These are phyloP conservation scores for Rosa chinensis DNA, from an alignment of 306 rosid species.

Conservation along the genomic window DNA sequence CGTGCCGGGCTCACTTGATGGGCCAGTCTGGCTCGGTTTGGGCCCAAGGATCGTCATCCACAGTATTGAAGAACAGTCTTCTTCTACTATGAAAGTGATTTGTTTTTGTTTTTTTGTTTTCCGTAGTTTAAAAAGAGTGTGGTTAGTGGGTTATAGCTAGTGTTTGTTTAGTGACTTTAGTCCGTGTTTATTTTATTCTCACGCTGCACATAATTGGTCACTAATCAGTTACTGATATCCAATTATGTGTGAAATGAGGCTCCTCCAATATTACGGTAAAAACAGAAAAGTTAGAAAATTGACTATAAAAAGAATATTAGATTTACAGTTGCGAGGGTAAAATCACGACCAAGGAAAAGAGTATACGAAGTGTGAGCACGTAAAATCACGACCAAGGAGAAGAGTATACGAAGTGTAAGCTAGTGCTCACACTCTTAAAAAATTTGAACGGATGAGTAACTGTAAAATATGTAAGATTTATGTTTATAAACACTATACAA, in stretches of 20 bases:
- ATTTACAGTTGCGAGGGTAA: not conserved
- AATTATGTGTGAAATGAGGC: not conserved
- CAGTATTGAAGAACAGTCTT: slow-evolving; percentile 2
- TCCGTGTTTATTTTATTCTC: not conserved
- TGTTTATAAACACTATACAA: not conserved
- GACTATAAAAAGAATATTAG: not conserved
- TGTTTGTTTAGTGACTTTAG: not conserved
- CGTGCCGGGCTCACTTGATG: slow-evolving; percentile 44
- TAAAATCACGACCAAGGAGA: not conserved
- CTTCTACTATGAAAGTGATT: not conserved
- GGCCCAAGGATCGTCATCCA: slow-evolving; percentile 35
- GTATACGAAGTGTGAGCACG: not conserved
- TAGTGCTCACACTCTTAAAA: not conserved
- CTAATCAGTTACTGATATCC: not conserved
- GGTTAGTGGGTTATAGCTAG: slow-evolving; percentile 5
- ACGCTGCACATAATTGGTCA: not conserved
- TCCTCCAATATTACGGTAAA: not conserved
- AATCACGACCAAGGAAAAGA: not conserved
- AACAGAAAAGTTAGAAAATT: not conserved
- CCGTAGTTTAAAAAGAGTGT: not conserved
- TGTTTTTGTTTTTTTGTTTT: not conserved
- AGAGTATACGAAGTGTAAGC: not conserved
- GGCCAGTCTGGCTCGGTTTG: slow-evolving; percentile 10
- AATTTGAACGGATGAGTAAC: not conserved
- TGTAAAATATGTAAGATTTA: not conserved